phyloP scores from a whole-genome alignment of 78 protist species.

The Salpingoeca rosetta region DNA sequence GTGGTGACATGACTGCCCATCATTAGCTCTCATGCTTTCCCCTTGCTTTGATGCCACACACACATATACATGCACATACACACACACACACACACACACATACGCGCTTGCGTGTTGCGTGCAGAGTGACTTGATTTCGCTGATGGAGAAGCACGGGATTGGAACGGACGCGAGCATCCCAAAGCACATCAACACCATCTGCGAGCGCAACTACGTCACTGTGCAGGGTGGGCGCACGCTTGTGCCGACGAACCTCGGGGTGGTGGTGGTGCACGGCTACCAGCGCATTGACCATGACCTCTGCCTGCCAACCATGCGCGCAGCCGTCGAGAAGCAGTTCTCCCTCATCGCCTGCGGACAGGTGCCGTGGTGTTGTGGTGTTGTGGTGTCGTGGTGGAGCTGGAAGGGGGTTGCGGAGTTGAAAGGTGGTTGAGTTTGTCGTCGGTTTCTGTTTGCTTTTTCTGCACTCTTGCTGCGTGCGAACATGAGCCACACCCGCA shows the following conservation, averaged over 20 bases:
- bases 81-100: not conserved
- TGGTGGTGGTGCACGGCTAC: slow-evolving; percentile 25
- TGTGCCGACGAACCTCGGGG: slow-evolving; percentile 53
- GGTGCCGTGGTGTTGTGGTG: no score
- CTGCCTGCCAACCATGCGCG: slow-evolving; percentile 24
- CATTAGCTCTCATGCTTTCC: no score
- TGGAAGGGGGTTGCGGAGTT: no score
- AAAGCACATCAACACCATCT: slow-evolving; percentile 43
- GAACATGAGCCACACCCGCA: no score
- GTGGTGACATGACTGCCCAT: no score
- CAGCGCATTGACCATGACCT: slow-evolving; percentile 30
- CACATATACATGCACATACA: not conserved
- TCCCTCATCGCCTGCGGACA: no score
- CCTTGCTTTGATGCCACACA: no score
- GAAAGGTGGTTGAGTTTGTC: no score
- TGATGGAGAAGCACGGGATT: slow-evolving; percentile 27
- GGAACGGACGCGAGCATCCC: slow-evolving; percentile 74
- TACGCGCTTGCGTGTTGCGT: not conserved
- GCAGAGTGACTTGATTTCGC: slow-evolving; percentile 39
- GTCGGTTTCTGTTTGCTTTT: no score
- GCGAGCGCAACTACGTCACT: slow-evolving; percentile 29
- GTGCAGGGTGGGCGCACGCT: slow-evolving; percentile 10
- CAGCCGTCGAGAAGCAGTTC: slow-evolving; percentile 29
- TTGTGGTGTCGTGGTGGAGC: no score
- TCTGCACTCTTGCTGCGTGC: no score